Evolutionary conservation across 2,329 filamentous ascomycete genomes (phyloP).

Genomic region (Corinectria fuckeliana): DNA sequence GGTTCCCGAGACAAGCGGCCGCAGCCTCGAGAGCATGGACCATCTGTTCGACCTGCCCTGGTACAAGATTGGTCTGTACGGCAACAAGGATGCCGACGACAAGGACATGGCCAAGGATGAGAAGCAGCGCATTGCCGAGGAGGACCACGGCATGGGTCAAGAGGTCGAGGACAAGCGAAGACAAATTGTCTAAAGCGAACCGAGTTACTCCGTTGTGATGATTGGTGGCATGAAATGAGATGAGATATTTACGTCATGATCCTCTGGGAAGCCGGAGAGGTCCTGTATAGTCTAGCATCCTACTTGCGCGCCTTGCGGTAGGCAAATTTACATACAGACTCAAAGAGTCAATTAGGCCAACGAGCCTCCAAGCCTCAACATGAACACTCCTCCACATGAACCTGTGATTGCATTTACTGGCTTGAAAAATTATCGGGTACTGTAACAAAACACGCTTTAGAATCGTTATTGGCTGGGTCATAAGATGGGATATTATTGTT

Average conservation of each 20-base stretch:
- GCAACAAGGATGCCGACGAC: slow-evolving; percentile 58
- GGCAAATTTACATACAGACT: not conserved
- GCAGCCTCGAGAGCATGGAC: slow-evolving; percentile 74
- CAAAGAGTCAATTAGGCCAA: not conserved
- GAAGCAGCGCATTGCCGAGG: slow-evolving; percentile 50
- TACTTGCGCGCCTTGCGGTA: not conserved
- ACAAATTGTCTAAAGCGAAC: slow-evolving; percentile 20
- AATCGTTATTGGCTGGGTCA: too few species aligned
- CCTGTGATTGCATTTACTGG: too few species aligned
- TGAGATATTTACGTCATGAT: not conserved
- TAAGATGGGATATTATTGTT: too few species aligned
- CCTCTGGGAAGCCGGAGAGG: not conserved
- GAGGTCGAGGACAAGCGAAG: slow-evolving; percentile 47
- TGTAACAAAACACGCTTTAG: too few species aligned
- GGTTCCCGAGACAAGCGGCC: slow-evolving; percentile 74
- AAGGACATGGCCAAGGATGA: slow-evolving; percentile 52
- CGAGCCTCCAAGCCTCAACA: not conserved
- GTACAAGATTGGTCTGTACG: slow-evolving; percentile 72
- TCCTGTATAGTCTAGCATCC: not conserved
- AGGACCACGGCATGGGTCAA: slow-evolving; percentile 38
- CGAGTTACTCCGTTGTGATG: not conserved
- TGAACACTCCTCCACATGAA: too few species aligned
- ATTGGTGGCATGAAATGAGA: not conserved
- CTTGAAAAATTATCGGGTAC: too few species aligned
- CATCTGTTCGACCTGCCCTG: slow-evolving; percentile 74